These are phyloP conservation scores for Fusarium annulatum DNA, from an alignment of 2,329 filamentous ascomycete genomes.

Conservation along the genomic window DNA sequence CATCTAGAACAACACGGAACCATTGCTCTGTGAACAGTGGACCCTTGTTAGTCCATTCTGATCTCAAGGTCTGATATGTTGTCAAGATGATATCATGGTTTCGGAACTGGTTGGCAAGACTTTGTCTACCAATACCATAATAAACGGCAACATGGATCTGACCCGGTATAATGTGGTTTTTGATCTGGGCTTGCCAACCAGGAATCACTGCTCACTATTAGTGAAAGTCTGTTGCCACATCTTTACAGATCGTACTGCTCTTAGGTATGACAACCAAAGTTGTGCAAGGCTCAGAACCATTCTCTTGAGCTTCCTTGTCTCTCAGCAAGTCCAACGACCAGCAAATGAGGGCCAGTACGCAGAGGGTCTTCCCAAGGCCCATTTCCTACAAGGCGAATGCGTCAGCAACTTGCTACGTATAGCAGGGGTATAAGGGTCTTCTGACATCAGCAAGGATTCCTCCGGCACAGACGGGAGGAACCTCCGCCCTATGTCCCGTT, in stretches of 20 bases:
- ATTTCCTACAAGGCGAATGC: slow-evolving; percentile 44
- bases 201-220: slow-evolving; percentile 46
- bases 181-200: slow-evolving; percentile 37
- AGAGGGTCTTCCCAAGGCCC: slow-evolving; percentile 51
- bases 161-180: not conserved
- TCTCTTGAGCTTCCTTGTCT: not conserved
- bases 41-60: slow-evolving; percentile 33
- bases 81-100: slow-evolving; percentile 39
- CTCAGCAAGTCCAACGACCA: slow-evolving; percentile 37
- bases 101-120: not conserved
- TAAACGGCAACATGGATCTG: not conserved
- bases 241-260: not conserved
- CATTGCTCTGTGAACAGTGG: slow-evolving; percentile 34
- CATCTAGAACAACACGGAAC: slow-evolving; percentile 53
- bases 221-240: accelerated
- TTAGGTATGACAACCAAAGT: slow-evolving; percentile 17
- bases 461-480: accelerated
- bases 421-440: accelerated
- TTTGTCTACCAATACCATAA: not conserved
- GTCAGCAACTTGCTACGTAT: too few species aligned
- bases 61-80: slow-evolving; percentile 51
- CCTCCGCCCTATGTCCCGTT: not conserved
- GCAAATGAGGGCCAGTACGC: slow-evolving; percentile 45
- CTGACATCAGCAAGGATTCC: slow-evolving; percentile 6
- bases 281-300: slow-evolving; percentile 40